Evolutionary conservation across 208 protist genomes (phyloP), one percentile per base, ranked within the genome.

Genomic region (Leishmania tropica): DNA sequence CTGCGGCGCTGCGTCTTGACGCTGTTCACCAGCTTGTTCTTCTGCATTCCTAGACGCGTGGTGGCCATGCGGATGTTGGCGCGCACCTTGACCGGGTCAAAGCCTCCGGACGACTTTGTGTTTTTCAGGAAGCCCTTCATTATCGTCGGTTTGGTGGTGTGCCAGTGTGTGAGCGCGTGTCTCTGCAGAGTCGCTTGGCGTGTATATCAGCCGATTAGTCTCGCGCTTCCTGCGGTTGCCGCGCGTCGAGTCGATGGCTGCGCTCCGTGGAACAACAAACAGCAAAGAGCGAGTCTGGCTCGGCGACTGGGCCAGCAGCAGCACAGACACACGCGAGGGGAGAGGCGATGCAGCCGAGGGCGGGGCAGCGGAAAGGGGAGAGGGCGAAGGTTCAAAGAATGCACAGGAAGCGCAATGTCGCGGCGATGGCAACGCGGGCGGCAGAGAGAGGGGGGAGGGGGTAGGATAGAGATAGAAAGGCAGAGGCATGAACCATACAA

Each of bases 1-100:
- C 89, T 83, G 60, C 93, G 88, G 17, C 94, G 85, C 82, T 97
- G 92, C 64, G 89, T 88, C 87, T 97, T 98, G n/a, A 98, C 91
- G 81, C 84, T 90, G 86, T 98, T 98, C 71, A 93, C 80, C 53
- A 94, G 76, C 86, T 98, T 98, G 85, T 95, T 96, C 78, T 95
- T 92, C 78, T 97, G 94, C 89, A 97, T 94, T n/a, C 83, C 80
- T 8, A 98, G 81, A 31, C 96, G 95, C 54, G 94, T 95, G 15
- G 91, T 81, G 42, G 92, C 93, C 96, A 98, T 98, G 28, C 90
- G 92, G 58, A 95, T 87, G 78, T 87, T 92, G 35, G 94, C 90
- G 80, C 93, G 94, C 67, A 95, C 85, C 85, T 96, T 96, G 51
- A 79, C 73, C 1, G 88, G 68, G 76, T 97, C 91, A 80, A 97